Evolutionary conservation across 2,329 filamentous ascomycete genomes (phyloP), one percentile per base, ranked within the genome.

Genomic region (Botrytis deweyae): DNA sequence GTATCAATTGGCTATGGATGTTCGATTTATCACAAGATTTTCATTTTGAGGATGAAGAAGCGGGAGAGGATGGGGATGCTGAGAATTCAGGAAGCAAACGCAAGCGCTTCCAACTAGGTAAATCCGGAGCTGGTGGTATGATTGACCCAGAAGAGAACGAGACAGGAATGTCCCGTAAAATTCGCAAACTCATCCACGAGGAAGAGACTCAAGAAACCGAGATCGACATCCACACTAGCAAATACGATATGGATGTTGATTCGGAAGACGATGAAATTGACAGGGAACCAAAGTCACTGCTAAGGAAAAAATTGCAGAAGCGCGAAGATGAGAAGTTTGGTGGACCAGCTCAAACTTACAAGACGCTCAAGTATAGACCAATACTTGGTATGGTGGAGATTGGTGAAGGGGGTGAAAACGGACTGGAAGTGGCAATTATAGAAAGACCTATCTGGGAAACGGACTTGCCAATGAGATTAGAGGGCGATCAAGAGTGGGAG

Each of bases 281-380:
- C 25, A 59, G 36, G 33, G 59, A 74, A 10, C 25, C 36, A 10
- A 65, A 63, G 33, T 52, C 40, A 44, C 44, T 72, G 18, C 22
- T 33, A 7, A 76, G 52, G 75, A 77, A 42, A 77, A 81, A 44
- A 52, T 62, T 79, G 79, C 52, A 80, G 25, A 71, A 59, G 20
- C 79, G 42, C 70, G 78, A 65, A 80, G 83, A 70, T 83, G 70
- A 59, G 46, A 74, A 67, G 62, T 42, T 58, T 29, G 72, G 69
- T 33, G 72, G 71, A 63, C 46, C 61, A 14, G 61, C 70, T 38
- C 70, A 74, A 69, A 73, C 72, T 36, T 98, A 94, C 93, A 89
- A 91, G 81, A 97, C 95, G 8, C 94, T 92, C 86, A 97, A 97
- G 83, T 99, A 98, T 83, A 88, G 95, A 74, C 93, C 95, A n/a